Conservation (phyloP, 1,284 basidiomycete genomes). For the Pseudozyma pruni region DNA sequence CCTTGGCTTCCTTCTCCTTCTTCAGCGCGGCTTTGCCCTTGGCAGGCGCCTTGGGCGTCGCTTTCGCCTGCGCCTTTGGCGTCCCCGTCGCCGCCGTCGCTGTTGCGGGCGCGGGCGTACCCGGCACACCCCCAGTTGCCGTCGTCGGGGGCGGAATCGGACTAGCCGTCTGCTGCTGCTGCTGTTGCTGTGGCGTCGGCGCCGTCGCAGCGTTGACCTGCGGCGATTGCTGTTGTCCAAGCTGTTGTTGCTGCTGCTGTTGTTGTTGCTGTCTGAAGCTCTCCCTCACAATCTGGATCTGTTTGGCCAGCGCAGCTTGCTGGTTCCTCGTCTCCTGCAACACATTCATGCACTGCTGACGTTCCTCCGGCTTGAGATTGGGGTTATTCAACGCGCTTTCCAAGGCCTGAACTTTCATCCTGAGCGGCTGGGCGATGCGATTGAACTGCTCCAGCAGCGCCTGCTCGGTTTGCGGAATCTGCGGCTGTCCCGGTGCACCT, state of each 20-base stretch:
- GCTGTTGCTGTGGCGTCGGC: slow-evolving; percentile 8
- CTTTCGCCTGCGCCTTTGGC: slow-evolving; percentile 22
- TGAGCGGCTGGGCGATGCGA: slow-evolving; percentile 53
- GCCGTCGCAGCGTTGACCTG: slow-evolving; percentile 18
- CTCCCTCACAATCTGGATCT: slow-evolving; percentile 56
- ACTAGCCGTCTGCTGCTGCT: slow-evolving; percentile 19
- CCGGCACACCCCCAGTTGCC: slow-evolving; percentile 2
- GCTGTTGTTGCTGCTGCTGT: slow-evolving; percentile 26
- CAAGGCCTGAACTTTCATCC: slow-evolving; percentile 53
- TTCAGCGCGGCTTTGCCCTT: slow-evolving; percentile 39
- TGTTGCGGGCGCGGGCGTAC: slow-evolving; percentile 7
- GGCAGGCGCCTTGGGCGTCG: slow-evolving; percentile 29
- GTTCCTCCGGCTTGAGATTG: slow-evolving; percentile 52
- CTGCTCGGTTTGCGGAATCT: slow-evolving; percentile 52
- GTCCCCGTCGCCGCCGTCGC: slow-evolving; percentile 8
- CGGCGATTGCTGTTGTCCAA: slow-evolving; percentile 15
- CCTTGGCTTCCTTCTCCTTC: slow-evolving; percentile 37
- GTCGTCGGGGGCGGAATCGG: slow-evolving; percentile 17
- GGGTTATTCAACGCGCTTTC: slow-evolving; percentile 51
- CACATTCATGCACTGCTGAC: slow-evolving; percentile 55
- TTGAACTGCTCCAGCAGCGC: slow-evolving; percentile 59
- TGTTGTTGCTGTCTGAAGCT: slow-evolving; percentile 54
- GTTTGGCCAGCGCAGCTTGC: slow-evolving; percentile 55
- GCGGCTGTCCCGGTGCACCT: slow-evolving; percentile 25
- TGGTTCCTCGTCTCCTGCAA: slow-evolving; percentile 55